These are phyloP conservation scores for Protostelium mycophagum DNA, from an alignment of 78 protist species.

Conservation along the genomic window DNA sequence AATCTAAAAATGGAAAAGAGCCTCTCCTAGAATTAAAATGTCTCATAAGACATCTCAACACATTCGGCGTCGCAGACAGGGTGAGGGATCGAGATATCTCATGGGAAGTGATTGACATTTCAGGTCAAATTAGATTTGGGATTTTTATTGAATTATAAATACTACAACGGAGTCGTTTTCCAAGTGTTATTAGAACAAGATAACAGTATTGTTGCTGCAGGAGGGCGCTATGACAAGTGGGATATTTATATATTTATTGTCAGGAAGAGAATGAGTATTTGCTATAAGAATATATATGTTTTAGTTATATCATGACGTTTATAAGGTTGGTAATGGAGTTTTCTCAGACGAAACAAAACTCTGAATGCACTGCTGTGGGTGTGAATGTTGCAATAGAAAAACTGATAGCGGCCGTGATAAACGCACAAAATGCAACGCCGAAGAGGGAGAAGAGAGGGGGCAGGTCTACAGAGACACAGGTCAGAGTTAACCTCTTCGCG, in stretches of 20 bases:
- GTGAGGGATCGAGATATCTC: background rate
- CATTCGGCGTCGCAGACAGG: background rate
- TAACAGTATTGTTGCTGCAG: conserved; percentile 39
- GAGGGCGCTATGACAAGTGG: conserved; percentile 56
- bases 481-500: no score
- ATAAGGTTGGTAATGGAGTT: background rate
- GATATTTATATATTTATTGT: no score
- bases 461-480: background rate
- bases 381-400: conserved; percentile 56
- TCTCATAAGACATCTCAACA: background rate
- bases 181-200: conserved; percentile 30
- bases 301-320: background rate
- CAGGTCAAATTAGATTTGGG: conserved; percentile 38
- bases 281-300: no score
- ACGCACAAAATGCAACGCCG: background rate
- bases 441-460: background rate
- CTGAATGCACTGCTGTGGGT: conserved; percentile 30
- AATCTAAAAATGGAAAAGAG: background rate
- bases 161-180: conserved; percentile 47
- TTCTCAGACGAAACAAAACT: background rate
- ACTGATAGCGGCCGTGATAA: conserved; percentile 14
- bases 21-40: background rate
- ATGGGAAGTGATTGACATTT: background rate
- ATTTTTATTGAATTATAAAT: conserved; percentile 34
- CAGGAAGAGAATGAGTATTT: no score